phyloP scores from a whole-genome alignment of 2,329 filamentous ascomycete genomes.

The Tolypocladium guangdongense region DNA sequence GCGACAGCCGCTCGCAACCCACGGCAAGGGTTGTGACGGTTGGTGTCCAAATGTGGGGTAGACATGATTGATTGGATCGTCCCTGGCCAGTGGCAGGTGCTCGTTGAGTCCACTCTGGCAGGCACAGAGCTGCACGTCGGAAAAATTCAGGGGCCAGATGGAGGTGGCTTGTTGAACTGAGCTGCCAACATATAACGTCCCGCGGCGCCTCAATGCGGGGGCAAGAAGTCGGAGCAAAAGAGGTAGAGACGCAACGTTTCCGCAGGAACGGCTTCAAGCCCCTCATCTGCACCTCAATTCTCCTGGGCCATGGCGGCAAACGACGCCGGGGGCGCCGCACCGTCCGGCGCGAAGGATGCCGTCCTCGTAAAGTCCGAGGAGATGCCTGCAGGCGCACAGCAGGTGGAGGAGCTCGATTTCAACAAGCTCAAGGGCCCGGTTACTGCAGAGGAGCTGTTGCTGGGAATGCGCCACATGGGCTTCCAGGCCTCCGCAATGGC shows the following conservation, averaged over 20 bases:
- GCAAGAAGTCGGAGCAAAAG: not conserved
- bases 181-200: not conserved
- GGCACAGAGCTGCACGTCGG: not conserved
- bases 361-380: constrained; percentile 78
- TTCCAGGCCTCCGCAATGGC: constrained; percentile 60
- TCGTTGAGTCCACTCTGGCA: not conserved
- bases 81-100: not conserved
- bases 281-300: not conserved
- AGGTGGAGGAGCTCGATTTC: constrained; percentile 89
- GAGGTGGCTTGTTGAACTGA: not conserved
- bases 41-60: not conserved
- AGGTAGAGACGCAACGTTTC: not conserved
- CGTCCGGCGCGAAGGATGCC: constrained; percentile 58
- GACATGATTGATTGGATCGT: not conserved
- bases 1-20: not conserved
- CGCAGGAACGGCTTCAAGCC: not conserved
- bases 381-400: constrained; percentile 64
- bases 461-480: constrained; percentile 79
- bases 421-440: constrained; percentile 68
- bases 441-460: constrained; percentile 74
- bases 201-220: not conserved
- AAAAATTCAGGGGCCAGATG: not conserved
- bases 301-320: constrained; percentile 20
- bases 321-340: constrained; percentile 31
- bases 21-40: not conserved